phyloP scores from a whole-genome alignment of 352 stramenopile genomes.

The Pythium oligandrum region DNA sequence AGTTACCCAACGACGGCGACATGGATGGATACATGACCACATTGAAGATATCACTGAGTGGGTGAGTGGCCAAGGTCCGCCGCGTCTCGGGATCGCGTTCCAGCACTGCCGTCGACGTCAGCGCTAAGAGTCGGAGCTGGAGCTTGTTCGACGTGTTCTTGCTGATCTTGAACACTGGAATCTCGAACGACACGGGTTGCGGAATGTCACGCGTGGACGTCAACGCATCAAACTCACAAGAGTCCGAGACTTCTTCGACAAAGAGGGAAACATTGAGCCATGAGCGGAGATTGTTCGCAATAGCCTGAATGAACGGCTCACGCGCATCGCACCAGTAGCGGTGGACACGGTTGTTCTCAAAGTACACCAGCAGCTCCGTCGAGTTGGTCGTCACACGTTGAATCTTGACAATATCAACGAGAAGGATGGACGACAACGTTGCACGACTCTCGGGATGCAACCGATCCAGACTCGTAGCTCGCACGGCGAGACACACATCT shows the following conservation, averaged over 20 bases:
- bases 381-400: conserved; percentile 82
- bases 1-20: conserved; percentile 53
- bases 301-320: conserved; percentile 83
- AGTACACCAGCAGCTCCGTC: conserved; percentile 81
- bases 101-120: conserved; percentile 65
- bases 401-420: conserved; percentile 88
- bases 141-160: conserved; percentile 71
- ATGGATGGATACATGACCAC: conserved; percentile 83
- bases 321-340: conserved; percentile 85
- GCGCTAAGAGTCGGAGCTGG: conserved; percentile 64
- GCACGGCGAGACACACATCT: conserved; percentile 68
- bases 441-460: conserved; percentile 57
- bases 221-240: conserved; percentile 79
- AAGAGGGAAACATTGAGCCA: conserved; percentile 79
- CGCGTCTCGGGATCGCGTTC: conserved; percentile 72
- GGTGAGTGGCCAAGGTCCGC: conserved; percentile 58
- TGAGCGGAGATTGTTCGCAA: conserved; percentile 83
- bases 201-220: conserved; percentile 73
- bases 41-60: conserved; percentile 82
- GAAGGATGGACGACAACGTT: conserved; percentile 74
- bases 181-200: conserved; percentile 77
- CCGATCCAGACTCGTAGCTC: conserved; percentile 71
- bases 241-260: conserved; percentile 81
- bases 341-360: conserved; percentile 82
- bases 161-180: conserved; percentile 82